Evolutionary conservation across 2,329 filamentous ascomycete species (phyloP).

Genomic region (Exophiala mesophila): DNA sequence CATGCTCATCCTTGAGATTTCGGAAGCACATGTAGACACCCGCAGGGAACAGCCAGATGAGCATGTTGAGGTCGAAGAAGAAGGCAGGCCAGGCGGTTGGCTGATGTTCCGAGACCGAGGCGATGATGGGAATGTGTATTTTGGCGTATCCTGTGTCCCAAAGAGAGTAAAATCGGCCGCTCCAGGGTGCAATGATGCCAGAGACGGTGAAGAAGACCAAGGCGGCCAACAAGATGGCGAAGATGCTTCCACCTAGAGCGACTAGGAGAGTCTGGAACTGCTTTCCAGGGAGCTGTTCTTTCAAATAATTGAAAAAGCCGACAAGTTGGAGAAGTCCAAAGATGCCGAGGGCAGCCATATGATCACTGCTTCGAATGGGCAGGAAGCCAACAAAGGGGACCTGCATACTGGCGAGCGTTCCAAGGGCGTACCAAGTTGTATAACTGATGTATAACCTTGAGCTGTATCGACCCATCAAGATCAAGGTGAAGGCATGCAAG

Average conservation of each 20-base stretch:
- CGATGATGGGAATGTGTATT: slow-evolving; percentile 98
- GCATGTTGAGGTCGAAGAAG: slow-evolving; percentile 97
- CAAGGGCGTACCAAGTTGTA: slow-evolving; percentile 95
- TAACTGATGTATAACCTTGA: slow-evolving; percentile 92
- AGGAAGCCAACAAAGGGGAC: slow-evolving; percentile 98
- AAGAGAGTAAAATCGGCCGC: slow-evolving; percentile 96
- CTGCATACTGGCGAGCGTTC: slow-evolving; percentile 96
- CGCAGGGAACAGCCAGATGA: slow-evolving; percentile 98
- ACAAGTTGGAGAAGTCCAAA: slow-evolving; percentile 94
- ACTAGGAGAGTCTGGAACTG: slow-evolving; percentile 91
- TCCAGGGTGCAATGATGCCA: slow-evolving; percentile 94
- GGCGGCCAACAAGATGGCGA: slow-evolving; percentile 67
- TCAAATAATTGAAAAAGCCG: slow-evolving; percentile 85
- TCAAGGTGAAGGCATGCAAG: slow-evolving; percentile 85
- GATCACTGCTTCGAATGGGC: slow-evolving; percentile 93
- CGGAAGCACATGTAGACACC: slow-evolving; percentile 98
- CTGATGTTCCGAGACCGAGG: slow-evolving; percentile 98
- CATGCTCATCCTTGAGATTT: slow-evolving; percentile 87
- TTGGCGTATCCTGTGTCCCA: slow-evolving; percentile 99
- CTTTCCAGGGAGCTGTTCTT: slow-evolving; percentile 79
- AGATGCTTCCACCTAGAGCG: slow-evolving; percentile 67
- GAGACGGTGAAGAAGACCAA: slow-evolving; percentile 78
- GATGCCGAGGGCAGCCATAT: slow-evolving; percentile 93
- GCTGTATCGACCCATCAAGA: slow-evolving; percentile 96
- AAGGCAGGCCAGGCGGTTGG: slow-evolving; percentile 98